Evolutionary conservation across 2,329 filamentous ascomycete species (phyloP).

Genomic region (Colletotrichum sp.): DNA sequence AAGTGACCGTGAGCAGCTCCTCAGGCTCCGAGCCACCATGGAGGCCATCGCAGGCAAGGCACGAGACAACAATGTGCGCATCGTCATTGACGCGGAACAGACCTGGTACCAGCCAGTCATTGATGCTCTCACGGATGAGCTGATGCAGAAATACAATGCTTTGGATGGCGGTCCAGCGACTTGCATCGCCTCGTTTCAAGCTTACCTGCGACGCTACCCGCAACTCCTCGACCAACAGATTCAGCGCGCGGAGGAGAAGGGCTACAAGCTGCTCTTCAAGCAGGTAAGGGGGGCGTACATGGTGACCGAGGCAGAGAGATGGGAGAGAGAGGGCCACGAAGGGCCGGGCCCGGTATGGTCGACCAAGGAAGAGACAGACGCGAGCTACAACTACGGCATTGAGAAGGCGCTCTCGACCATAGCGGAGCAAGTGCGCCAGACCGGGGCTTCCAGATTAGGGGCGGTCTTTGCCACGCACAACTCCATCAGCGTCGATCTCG

Average conservation of each 20-base stretch:
- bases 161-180: not conserved
- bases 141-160: not conserved
- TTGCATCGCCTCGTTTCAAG: not conserved
- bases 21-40: not conserved
- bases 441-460: slow-evolving; percentile 5
- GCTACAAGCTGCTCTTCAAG: slow-evolving; percentile 24
- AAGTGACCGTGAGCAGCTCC: not conserved
- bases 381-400: not conserved
- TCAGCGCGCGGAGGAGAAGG: slow-evolving; percentile 20
- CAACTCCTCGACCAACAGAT: slow-evolving; percentile 26
- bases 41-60: not conserved
- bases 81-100: not conserved
- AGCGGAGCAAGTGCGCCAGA: not conserved
- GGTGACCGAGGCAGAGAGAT: slow-evolving; percentile 6
- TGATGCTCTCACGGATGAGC: not conserved
- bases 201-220: not conserved
- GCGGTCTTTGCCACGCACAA: slow-evolving; percentile 2
- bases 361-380: not conserved
- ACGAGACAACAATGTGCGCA: not conserved
- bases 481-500: not conserved
- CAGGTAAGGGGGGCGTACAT: not conserved
- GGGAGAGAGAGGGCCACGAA: not conserved
- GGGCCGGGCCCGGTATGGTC: not conserved
- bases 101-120: not conserved
- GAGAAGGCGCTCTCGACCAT: not conserved